Percentiles rank a stretch among this genome's conserved stretches.
Evolutionary conservation across 2,329 filamentous ascomycete species (phyloP).

Genomic region (Elsinoe fawcettii): DNA sequence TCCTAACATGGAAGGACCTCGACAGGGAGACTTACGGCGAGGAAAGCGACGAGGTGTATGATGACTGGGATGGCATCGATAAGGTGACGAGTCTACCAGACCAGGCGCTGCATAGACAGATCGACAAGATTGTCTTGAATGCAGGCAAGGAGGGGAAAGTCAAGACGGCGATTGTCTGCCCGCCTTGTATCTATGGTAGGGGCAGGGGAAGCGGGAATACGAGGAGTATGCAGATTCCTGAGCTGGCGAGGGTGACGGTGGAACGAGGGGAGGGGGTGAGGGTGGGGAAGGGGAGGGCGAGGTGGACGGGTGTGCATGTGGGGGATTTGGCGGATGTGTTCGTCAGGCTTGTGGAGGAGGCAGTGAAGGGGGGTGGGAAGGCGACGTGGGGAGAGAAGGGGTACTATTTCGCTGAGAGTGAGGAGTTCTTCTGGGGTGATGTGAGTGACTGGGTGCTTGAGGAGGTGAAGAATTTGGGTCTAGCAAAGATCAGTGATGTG

Average conservation of each 20-base stretch:
- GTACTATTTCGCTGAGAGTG: constrained; percentile 62
- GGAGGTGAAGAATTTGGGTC: constrained; percentile 48
- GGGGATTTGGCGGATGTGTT: constrained; percentile 52
- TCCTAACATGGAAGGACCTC: constrained; percentile 46
- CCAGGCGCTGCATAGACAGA: constrained; percentile 54
- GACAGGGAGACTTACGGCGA: constrained; percentile 43
- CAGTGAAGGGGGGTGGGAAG: constrained; percentile 33
- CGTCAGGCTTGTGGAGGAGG: constrained; percentile 48
- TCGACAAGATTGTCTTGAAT: constrained; percentile 60
- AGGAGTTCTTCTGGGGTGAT: constrained; percentile 51
- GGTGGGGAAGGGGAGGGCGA: constrained; percentile 51
- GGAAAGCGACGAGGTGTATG: constrained; percentile 43
- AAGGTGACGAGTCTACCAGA: constrained; percentile 51
- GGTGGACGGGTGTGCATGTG: constrained; percentile 51
- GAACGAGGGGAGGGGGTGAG: constrained; percentile 47
- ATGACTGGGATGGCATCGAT: constrained; percentile 53
- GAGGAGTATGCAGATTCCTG: constrained; percentile 51
- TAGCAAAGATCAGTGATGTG: constrained; percentile 35
- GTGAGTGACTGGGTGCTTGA: constrained; percentile 27
- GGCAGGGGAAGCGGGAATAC: constrained; percentile 48
- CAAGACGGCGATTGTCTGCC: constrained; percentile 58
- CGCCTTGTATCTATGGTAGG: constrained; percentile 55
- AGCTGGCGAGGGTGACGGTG: constrained; percentile 46
- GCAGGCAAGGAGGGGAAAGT: constrained; percentile 41
- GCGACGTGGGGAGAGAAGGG: constrained; percentile 52